phyloP scores from a whole-genome alignment of 148 eudicot genomes.

The Vaccinium macrocarpon region DNA sequence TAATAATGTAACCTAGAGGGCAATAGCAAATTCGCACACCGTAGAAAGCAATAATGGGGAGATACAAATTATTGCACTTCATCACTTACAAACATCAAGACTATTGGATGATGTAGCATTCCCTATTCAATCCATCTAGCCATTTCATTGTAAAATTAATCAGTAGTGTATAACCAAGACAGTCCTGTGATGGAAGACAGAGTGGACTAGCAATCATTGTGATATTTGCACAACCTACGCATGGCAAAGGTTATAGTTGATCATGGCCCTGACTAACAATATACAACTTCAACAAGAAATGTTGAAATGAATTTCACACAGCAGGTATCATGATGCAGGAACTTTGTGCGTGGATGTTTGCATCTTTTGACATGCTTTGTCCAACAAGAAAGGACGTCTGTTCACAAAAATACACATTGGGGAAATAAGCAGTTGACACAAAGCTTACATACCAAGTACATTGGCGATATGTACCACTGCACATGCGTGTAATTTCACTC shows the following conservation, averaged over 20 bases:
- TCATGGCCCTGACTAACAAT: background rate
- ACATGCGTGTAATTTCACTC: background rate
- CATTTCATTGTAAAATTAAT: background rate
- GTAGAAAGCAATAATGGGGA: background rate
- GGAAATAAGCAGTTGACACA: background rate
- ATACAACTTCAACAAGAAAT: background rate
- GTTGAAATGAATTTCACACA: background rate
- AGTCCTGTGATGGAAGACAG: background rate
- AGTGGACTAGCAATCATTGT: background rate
- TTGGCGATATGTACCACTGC: background rate
- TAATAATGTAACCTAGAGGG: background rate
- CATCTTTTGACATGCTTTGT: background rate
- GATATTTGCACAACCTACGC: background rate
- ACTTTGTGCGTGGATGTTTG: background rate
- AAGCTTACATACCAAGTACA: background rate
- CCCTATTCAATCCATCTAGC: background rate
- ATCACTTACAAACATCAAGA: background rate
- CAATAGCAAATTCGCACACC: background rate
- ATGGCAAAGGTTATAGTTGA: background rate
- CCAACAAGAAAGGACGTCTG: background rate
- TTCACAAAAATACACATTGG: background rate
- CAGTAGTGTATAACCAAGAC: background rate
- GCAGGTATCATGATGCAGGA: conserved; percentile 1
- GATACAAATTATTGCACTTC: background rate
- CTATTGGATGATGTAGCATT: background rate